Percentiles rank a stretch among this genome's conserved stretches.
Evolutionary conservation across 2,329 filamentous ascomycete genomes (phyloP).

Genomic region (Alternaria sp.): DNA sequence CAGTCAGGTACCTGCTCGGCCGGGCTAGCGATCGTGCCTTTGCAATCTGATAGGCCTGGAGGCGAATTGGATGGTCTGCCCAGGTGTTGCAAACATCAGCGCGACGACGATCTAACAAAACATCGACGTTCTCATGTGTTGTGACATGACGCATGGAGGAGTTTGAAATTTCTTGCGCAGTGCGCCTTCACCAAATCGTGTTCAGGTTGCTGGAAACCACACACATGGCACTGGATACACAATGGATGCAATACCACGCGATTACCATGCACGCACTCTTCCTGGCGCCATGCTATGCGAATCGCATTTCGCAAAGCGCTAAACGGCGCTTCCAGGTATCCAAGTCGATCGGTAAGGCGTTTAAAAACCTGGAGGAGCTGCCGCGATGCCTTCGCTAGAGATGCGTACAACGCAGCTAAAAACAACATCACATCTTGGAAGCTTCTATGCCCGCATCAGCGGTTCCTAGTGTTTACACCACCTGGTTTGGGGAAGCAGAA

Average conservation of each 20-base stretch:
- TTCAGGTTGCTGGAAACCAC: conserved; percentile 24
- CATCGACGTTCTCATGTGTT: not conserved
- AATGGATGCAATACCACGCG: conserved; percentile 9
- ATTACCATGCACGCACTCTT: conserved; percentile 10
- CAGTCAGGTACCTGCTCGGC: not conserved
- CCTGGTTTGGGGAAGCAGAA: not conserved
- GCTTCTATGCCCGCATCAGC: not conserved
- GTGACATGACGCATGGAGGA: not conserved
- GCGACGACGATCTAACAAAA: not conserved
- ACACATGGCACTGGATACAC: conserved; percentile 24
- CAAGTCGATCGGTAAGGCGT: conserved; percentile 21
- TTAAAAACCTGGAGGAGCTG: conserved; percentile 10
- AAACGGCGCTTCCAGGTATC: conserved; percentile 20
- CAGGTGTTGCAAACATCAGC: not conserved
- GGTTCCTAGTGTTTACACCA: not conserved
- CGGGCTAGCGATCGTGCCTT: not conserved
- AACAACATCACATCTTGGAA: conserved; percentile 22
- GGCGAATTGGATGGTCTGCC: not conserved
- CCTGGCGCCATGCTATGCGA: conserved; percentile 12
- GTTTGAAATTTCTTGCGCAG: not conserved
- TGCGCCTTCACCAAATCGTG: not conserved
- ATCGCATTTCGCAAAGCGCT: conserved; percentile 18
- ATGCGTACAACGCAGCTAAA: conserved; percentile 28
- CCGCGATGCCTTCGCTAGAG: conserved; percentile 29
- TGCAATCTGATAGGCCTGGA: not conserved